Evolutionary conservation across 306 rosid genomes (phyloP).

Genomic region (Sphenostylis stenocarpa): DNA sequence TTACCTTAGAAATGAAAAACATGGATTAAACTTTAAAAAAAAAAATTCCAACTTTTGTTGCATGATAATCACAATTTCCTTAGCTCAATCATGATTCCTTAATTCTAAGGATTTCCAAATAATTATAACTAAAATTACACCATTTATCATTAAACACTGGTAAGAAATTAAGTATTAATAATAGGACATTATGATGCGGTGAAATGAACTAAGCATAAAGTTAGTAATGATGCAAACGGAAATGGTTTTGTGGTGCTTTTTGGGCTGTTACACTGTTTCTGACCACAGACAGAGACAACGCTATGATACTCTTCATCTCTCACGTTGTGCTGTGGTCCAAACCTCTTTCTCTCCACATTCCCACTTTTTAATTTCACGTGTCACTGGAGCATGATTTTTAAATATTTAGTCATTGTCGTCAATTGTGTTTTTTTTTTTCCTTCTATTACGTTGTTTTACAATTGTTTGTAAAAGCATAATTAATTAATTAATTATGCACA

Average conservation of each 20-base stretch:
- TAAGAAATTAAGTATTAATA: no score
- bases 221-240: background rate
- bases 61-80: no score
- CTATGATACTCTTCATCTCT: background rate
- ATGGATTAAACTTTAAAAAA: no score
- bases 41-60: no score
- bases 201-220: constrained; percentile 3
- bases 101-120: no score
- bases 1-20: no score
- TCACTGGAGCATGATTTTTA: background rate
- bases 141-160: no score
- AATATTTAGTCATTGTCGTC: constrained; percentile 4
- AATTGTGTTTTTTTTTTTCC: background rate
- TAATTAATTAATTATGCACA: constrained; percentile 8
- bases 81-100: no score
- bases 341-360: background rate
- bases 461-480: background rate
- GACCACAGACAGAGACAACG: constrained; percentile 32
- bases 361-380: constrained; percentile 24
- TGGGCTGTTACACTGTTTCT: constrained; percentile 31
- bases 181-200: no score
- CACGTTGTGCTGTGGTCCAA: constrained; percentile 36
- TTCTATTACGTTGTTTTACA: background rate
- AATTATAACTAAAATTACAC: no score
- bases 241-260: constrained; percentile 10